phyloP scores from a whole-genome alignment of 2,329 filamentous ascomycete genomes.

The Fonsecaea nubica region DNA sequence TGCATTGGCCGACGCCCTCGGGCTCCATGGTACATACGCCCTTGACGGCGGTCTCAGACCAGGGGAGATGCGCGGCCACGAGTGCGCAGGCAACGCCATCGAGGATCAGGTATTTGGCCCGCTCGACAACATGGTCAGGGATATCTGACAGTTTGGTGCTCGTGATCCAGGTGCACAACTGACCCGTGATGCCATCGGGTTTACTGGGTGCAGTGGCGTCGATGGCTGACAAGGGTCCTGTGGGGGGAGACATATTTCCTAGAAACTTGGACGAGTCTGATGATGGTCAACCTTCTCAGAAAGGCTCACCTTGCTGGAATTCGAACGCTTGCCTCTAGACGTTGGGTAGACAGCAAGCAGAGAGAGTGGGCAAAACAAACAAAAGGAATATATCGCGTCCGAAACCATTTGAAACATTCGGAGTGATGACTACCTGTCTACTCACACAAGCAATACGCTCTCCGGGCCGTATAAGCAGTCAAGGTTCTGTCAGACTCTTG shows the following conservation, averaged over 20 bases:
- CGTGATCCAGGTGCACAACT: constrained; percentile 45
- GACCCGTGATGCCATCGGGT: constrained; percentile 32
- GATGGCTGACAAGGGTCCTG: background rate
- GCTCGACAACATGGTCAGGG: constrained; percentile 43
- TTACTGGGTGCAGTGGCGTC: constrained; percentile 5
- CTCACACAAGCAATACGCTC: background rate
- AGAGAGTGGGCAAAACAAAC: background rate
- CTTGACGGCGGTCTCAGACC: constrained; percentile 48
- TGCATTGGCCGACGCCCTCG: constrained; percentile 38
- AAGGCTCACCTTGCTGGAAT: background rate
- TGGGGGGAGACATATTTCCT: background rate
- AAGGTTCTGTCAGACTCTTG: background rate
- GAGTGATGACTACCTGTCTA: background rate
- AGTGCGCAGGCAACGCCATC: constrained; percentile 53
- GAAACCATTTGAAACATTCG: background rate
- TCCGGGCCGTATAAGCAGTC: background rate
- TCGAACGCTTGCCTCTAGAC: background rate
- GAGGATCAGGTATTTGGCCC: constrained; percentile 53
- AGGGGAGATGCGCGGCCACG: constrained; percentile 51
- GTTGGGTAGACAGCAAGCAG: background rate
- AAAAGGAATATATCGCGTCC: background rate
- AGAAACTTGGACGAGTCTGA: no score
- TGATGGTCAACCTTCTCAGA: background rate
- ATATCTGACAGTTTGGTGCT: constrained; percentile 42
- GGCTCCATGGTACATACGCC: constrained; percentile 45